phyloP scores from a whole-genome alignment of 2,329 filamentous ascomycete species.

The Neopestalotiopsis sp. region DNA sequence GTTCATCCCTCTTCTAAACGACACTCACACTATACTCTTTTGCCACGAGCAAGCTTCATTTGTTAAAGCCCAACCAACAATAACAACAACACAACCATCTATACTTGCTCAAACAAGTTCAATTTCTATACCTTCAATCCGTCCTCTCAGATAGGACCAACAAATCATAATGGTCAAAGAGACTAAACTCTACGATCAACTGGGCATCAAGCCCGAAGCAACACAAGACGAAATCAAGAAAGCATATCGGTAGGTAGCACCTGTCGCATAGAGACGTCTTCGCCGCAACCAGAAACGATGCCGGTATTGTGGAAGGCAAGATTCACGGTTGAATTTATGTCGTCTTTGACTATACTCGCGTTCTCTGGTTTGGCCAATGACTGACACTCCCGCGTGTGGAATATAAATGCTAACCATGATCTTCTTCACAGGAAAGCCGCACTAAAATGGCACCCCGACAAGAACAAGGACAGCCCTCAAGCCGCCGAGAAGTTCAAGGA shows the following conservation, averaged over 20 bases:
- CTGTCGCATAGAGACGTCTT: slow-evolving; percentile 2
- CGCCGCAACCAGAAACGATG: background rate
- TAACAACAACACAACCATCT: background rate
- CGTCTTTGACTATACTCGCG: background rate
- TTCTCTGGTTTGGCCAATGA: background rate
- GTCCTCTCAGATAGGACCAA: background rate
- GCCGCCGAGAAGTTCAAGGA: slow-evolving; percentile 97
- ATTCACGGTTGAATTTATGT: background rate
- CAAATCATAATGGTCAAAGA: slow-evolving; percentile 80
- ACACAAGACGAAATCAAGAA: slow-evolving; percentile 97
- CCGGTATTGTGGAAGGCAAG: slow-evolving; percentile 2
- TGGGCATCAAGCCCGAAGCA: slow-evolving; percentile 79
- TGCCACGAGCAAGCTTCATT: background rate
- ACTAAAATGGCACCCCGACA: slow-evolving; percentile 94
- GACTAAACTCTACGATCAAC: slow-evolving; percentile 90
- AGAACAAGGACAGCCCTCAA: slow-evolving; percentile 89
- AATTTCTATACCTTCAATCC: background rate
- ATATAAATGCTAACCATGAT: slow-evolving; percentile 39
- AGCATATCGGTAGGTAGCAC: slow-evolving; percentile 75
- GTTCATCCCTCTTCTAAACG: background rate
- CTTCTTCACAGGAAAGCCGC: slow-evolving; percentile 72
- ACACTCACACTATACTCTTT: background rate
- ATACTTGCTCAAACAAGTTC: background rate
- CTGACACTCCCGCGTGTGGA: background rate
- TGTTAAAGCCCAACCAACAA: background rate